These are phyloP conservation scores for Annona cherimola DNA, from an alignment of 164 flowering plant genomes.

Conservation along the genomic window DNA sequence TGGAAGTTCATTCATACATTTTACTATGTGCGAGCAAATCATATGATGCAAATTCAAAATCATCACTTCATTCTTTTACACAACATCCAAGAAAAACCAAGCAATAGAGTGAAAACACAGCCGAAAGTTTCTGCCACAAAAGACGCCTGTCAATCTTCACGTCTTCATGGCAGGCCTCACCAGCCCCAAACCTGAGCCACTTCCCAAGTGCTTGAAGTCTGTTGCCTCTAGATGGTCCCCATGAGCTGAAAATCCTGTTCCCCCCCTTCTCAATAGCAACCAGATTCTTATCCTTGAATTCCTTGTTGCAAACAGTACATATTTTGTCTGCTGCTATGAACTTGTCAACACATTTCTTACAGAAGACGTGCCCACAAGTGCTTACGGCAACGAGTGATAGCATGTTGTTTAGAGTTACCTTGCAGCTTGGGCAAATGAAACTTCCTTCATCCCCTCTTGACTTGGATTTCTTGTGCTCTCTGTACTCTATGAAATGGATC, in stretches of 20 bases:
- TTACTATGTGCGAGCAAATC: too few relatives aligned
- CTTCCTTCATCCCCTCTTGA: conserved; percentile 28
- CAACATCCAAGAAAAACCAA: too few relatives aligned
- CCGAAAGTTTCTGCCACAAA: too few relatives aligned
- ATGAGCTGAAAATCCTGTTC: conserved; percentile 88
- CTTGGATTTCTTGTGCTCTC: conserved; percentile 34
- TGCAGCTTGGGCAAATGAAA: conserved; percentile 87
- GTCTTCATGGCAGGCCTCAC: conserved; percentile 85
- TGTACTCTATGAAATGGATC: conserved; percentile 62
- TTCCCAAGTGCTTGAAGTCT: conserved; percentile 91
- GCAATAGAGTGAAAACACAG: too few relatives aligned
- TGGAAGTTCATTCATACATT: too few relatives aligned
- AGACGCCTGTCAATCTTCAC: conserved; percentile 17
- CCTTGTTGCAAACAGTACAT: conserved; percentile 67
- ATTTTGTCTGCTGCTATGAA: conserved; percentile 79
- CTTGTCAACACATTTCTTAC: conserved; percentile 83
- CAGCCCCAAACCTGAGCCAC: conserved; percentile 82
- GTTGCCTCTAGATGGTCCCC: conserved; percentile 73
- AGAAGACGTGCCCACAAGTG: conserved; percentile 88
- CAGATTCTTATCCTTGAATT: conserved; percentile 69
- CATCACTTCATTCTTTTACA: too few relatives aligned
- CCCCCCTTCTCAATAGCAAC: conserved; percentile 71
- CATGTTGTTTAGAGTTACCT: conserved; percentile 75
- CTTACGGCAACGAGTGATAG: conserved; percentile 66
- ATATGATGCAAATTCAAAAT: too few relatives aligned